Evolutionary conservation across 495 filamentous ascomycete genomes (phyloP), one percentile per base, ranked within the genome.

Genomic region (Penicillium goetzii): DNA sequence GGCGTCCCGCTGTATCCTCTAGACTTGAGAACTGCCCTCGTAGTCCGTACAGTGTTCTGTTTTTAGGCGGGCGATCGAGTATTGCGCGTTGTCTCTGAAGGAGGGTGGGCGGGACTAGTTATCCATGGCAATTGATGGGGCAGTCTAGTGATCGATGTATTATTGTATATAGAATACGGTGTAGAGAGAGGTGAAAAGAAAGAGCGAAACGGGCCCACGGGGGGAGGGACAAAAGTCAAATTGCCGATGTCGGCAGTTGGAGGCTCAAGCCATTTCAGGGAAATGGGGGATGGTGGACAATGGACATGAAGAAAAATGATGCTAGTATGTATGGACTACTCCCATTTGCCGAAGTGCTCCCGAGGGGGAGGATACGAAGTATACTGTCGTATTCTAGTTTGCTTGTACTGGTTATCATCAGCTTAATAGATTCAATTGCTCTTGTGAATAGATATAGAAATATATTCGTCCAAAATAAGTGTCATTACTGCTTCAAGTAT

Each of bases 181-280:
- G n/a, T 43, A 11, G 3, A 41, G 10, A n/a, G 17, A 45, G 19
- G 14, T 45, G 41, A 19, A 19, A 4, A n/a, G 41, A 47, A 23
- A 47, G 3, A 50, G 11, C 15, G 3, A 28, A 50, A 50, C n/a
- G n/a, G n/a, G n/a, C n/a, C n/a, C n/a, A n/a, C n/a, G n/a, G 14
- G 11, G 47, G 47, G 47, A 32, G 30, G 25, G 7, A 15, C 47
- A 26, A 25, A 50, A 14, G 23, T 15, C 12, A 28, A 50, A 50
- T 15, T 17, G 47, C 47, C 47, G 47, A 50, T 50, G 14, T 50
- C 47, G 47, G 47, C 47, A 50, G 47, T 50, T 50, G 47, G 47
- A 11, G 25, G 25, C 47, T 28, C 23, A 50, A 50, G 47, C 47
- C 7, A 43, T 7, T 47, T 23, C 41, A 47, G 41, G 41, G 41